Evolutionary conservation across 1,284 basidiomycete species (phyloP), one percentile per base, ranked within the genome.

Genomic region (Ceratobasidium sp.): DNA sequence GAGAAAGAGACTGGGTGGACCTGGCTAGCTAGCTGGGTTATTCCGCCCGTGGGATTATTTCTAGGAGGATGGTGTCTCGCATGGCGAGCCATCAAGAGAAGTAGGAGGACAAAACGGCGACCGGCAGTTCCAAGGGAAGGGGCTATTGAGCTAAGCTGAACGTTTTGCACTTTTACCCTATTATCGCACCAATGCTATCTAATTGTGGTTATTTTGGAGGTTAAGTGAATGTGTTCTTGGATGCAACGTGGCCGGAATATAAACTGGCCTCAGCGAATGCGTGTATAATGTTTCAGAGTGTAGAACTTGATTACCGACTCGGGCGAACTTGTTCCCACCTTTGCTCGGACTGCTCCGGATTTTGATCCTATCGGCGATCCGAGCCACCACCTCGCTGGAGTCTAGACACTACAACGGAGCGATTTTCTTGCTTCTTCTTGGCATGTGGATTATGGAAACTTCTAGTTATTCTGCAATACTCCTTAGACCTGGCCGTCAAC

Each of bases 11-110:
- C 87, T 3, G 89, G 93, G 50, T 91, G 91, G 87, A 82, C 88
- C 68, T 95, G 87, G 87, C 84, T 91, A 57, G 40, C 96, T 5
- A 92, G 90, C 81, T 98, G 96, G 95, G 81, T 98, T 20, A 79
- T 94, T 15, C 97, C 97, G 0, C 96, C 95, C 0, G 82, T 91
- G 20, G 95, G 93, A 0, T 67, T 90, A 13, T 28, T 86, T 12
- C 80, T 82, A 28, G 87, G 84, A 0, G 59, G 81, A 12, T 81
- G 83, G 77, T 82, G 80, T 33, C 79, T 85, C 12, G 79, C 79
- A 12, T 83, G 80, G 78, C 59, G 78, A 12, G 67, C 64, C 12
- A 65, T 80, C 38, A 78, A 76, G 75, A 65, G 73, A 33, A 44
- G 46, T 20, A 65, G 74, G 26, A 79, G 54, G 52, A 73, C 77